Evolutionary conservation across 108 stramenopile genomes (phyloP), one percentile per base, ranked within the genome.

Genomic region (Hondaea fermentalgiana): DNA sequence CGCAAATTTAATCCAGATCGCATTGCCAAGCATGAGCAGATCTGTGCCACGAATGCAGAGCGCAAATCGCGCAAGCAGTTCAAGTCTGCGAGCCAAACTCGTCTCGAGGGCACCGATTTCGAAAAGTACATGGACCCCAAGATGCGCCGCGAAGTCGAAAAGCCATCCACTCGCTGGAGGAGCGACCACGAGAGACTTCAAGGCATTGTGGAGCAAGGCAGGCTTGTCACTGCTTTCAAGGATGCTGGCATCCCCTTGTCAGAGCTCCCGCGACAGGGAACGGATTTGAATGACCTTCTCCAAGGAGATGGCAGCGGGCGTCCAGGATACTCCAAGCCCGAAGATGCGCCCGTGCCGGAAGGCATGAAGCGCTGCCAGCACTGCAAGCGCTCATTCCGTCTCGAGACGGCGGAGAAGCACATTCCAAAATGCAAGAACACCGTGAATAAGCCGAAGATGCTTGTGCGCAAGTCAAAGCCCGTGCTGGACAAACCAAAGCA

Each of bases 21-120:
- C 58, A 89, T 89, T 44, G 89, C 89, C 58, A 89, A 89, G 83
- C 89, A 89, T 44, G 44, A 89, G 60, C 76, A 53, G 23, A 60
- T 89, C 16, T 89, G 89, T 57, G 83, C 58, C 58, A 87, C 89
- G 14, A 88, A 49, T n/a, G 5, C 87, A 21, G 45, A 87, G 87
- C 87, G 42, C 57, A 87, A 88, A 12, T 35, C 5, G 5, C 87
- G 87, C 58, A 88, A 88, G 42, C 16, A 88, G 43, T 35, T 88
- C 58, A 88, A 88, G 55, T 19, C 23, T 87, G 88, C 72, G 6
- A 5, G 83, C 76, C 89, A 89, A 47, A 16, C 25, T 14, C 57
- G 89, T 4, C 83, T 89, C 49, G 43, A 88, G 29, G 89, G 89
- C 0, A 89, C 89, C 21, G 89, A 89, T 14, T 89, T 89, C 45